Evolutionary conservation across 768 basidiomycete genomes (phyloP).

Genomic region (Lentinula aciculospora): DNA sequence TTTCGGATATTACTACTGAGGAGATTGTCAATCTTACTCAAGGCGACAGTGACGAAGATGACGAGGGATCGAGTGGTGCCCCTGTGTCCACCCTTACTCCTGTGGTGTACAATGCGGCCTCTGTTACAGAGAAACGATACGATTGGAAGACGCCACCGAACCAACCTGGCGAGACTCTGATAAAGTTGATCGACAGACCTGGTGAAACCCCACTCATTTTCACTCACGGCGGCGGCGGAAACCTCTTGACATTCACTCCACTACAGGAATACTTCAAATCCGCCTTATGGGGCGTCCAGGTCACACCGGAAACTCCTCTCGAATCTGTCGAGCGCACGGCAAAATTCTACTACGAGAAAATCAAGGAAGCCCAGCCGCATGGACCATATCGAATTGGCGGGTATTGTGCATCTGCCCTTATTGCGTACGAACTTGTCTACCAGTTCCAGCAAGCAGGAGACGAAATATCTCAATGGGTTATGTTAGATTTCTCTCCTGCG

Average conservation of each 20-base stretch:
- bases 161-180: background rate
- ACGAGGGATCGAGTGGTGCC: background rate
- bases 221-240: slow-evolving; percentile 3
- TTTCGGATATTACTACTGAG: slow-evolving; percentile 19
- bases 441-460: slow-evolving; percentile 5
- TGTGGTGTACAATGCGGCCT: background rate
- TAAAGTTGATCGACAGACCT: slow-evolving; percentile 1
- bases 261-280: slow-evolving; percentile 8
- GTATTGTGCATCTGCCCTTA: slow-evolving; percentile 5
- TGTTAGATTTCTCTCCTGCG: slow-evolving; percentile 8
- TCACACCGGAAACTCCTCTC: slow-evolving; percentile 11
- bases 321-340: slow-evolving; percentile 5
- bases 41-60: background rate
- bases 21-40: slow-evolving; percentile 11
- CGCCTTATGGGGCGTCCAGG: slow-evolving; percentile 13
- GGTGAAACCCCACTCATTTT: background rate
- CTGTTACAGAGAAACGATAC: background rate
- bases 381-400: slow-evolving; percentile 2
- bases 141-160: background rate
- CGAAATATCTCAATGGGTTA: slow-evolving; percentile 1
- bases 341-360: slow-evolving; percentile 10
- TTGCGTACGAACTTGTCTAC: slow-evolving; percentile 2
- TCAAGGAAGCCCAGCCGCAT: slow-evolving; percentile 7
- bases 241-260: slow-evolving; percentile 3
- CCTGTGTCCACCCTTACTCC: background rate